Percentiles rank a stretch among this genome's conserved stretches.
These are phyloP conservation scores for Xylariales sp. DNA, from an alignment of 2,329 filamentous ascomycete species.

Conservation along the genomic window DNA sequence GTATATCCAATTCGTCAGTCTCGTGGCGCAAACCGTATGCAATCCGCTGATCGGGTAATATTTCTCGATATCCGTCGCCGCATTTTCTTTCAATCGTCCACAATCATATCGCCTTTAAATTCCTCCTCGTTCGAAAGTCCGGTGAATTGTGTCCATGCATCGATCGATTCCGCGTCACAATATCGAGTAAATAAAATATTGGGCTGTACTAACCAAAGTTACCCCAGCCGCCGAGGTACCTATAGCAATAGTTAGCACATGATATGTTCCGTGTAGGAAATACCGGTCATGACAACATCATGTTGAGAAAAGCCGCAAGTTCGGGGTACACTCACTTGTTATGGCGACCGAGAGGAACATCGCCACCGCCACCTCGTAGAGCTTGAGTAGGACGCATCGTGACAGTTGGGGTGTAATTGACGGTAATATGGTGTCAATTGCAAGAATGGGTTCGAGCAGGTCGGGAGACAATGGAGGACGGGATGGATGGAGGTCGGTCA, in stretches of 20 bases:
- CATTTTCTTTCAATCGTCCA: not conserved
- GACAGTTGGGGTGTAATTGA: constrained; percentile 45
- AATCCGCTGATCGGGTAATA: not conserved
- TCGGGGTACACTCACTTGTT: constrained; percentile 55
- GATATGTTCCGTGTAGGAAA: not conserved
- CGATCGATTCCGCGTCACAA: constrained; percentile 13
- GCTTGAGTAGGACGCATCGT: constrained; percentile 62
- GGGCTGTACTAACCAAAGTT: constrained; percentile 71
- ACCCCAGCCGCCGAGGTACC: constrained; percentile 81
- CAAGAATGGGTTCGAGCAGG: constrained; percentile 32
- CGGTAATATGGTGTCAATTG: constrained; percentile 48
- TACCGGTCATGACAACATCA: not conserved
- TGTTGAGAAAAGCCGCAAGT: constrained; percentile 50
- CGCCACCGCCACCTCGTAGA: constrained; percentile 56
- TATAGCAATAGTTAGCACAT: constrained; percentile 53
- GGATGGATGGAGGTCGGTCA: constrained; percentile 24
- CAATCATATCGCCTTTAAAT: not conserved
- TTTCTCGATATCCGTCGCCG: not conserved
- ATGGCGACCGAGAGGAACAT: constrained; percentile 56
- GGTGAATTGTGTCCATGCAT: constrained; percentile 7
- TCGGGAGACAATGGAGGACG: constrained; percentile 42
- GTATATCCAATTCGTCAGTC: constrained; percentile 43
- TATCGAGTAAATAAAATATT: constrained; percentile 1
- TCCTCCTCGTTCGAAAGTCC: not conserved
- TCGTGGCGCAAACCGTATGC: constrained; percentile 27